Evolutionary conservation across 768 basidiomycete genomes (phyloP), one percentile per base, ranked within the genome.

Genomic region (Lenzites betulinus): DNA sequence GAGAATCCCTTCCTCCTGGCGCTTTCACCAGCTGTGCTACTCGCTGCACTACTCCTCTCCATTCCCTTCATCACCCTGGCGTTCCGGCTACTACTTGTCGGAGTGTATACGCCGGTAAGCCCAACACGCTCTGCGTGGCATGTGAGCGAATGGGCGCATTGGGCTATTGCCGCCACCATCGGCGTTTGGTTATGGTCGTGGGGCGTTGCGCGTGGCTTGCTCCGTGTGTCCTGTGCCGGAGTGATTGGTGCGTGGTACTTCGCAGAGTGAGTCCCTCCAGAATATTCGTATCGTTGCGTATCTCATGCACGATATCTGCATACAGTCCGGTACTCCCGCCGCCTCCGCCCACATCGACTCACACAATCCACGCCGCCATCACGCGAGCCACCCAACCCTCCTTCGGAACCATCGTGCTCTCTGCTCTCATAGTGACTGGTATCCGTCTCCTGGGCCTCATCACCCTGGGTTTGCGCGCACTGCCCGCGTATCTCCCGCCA

Each of bases 201-300:
- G 83, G 83, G 82, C 11, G 88, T 97, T 7, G 85, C 90, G 20
- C 81, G 93, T 41, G 94, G 94, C 1, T 70, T 92, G 1, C 74
- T 94, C 44, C 79, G 92, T 7, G 90, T 89, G 54, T 83, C 87
- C 2, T 84, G 87, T 58, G 88, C 93, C 0, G 89, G 88, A 30
- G 91, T 95, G 4, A 83, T 98, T 35, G 95, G 93, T 1, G 87
- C 89, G 46, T 98, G 95, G 95, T 97, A 96, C 71, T 96, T 93
- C 74, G 71, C 83, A 28, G 78, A 85, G 82, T 87, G 66, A 68
- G 84, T 71, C 0, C 18, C 30, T 28, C 11, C 22, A 33, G 11
- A 33, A 4, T 11, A 33, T 11, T 5, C 11, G 30, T 11, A 33
- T 11, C 30, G 30, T 33, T 4, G 6, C 11, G 30, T 11, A 4